Evolutionary conservation across 202 grass and related monocot species (phyloP).

Genomic region (Carex sylvatica): DNA sequence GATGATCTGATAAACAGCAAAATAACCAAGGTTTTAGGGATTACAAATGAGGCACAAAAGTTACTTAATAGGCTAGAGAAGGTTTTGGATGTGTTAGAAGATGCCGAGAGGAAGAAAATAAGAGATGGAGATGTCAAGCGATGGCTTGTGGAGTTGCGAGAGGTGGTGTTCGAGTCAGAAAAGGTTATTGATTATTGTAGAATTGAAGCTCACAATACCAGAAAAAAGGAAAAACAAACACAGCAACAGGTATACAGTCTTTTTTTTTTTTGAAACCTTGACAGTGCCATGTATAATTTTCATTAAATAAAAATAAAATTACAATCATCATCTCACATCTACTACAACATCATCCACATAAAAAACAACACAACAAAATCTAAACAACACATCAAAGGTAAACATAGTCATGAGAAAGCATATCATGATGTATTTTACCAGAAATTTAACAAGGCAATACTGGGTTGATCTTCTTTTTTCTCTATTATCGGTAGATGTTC

Average conservation of each 20-base stretch:
- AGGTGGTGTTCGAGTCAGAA: constrained; percentile 39
- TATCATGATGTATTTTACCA: neutral
- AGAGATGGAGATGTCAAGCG: constrained; percentile 27
- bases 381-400: neutral
- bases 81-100: constrained; percentile 32
- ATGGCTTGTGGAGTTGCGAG: constrained; percentile 44
- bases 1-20: constrained; percentile 34
- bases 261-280: no score
- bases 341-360: no score
- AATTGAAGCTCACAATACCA: constrained; percentile 29
- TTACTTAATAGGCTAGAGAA: constrained; percentile 38
- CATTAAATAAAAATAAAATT: no score
- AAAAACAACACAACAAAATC: no score
- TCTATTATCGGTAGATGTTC: neutral
- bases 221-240: constrained; percentile 26
- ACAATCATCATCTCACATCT: no score
- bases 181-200: constrained; percentile 43
- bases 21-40: constrained; percentile 37
- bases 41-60: constrained; percentile 32
- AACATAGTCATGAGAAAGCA: neutral
- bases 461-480: neutral
- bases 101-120: constrained; percentile 39
- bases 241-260: constrained; percentile 12
- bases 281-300: no score
- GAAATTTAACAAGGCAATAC: neutral